Evolutionary conservation across 306 rosid genomes (phyloP).

Genomic region (Dalbergia cochinchinensis): DNA sequence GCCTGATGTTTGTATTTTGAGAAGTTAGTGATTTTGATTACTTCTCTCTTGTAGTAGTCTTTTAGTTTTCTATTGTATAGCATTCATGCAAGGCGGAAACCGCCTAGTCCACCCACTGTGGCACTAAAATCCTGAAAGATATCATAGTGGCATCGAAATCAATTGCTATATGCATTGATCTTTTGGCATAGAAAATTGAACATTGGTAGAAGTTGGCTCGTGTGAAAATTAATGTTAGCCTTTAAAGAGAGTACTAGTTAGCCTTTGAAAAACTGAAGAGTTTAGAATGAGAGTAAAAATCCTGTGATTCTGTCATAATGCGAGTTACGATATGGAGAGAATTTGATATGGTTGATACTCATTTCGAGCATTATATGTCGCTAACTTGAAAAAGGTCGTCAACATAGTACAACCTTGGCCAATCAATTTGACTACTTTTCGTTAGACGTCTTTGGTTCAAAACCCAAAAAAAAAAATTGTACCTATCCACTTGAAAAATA

Average conservation of each 20-base stretch:
- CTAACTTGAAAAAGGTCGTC: no score
- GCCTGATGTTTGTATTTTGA: slow-evolving; percentile 24
- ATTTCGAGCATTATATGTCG: no score
- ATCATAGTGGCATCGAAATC: not conserved
- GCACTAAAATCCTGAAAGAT: not conserved
- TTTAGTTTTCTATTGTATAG: slow-evolving; percentile 1
- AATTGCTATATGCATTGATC: not conserved
- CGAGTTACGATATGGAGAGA: not conserved
- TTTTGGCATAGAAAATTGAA: not conserved
- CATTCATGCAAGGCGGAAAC: slow-evolving; percentile 23
- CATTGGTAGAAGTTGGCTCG: not conserved
- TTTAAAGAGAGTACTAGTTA: not conserved
- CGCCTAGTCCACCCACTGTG: not conserved
- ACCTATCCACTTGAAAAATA: no score
- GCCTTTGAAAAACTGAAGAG: no score
- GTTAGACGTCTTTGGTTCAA: no score
- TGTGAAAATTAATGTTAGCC: not conserved
- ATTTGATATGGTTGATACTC: no score
- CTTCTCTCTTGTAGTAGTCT: not conserved
- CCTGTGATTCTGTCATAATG: not conserved
- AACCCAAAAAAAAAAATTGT: no score
- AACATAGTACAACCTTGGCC: no score
- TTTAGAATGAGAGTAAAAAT: not conserved
- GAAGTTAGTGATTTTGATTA: slow-evolving; percentile 10
- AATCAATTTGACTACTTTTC: no score